Percentiles rank a stretch among this genome's conserved stretches.
Conservation (phyloP, 306 rosid genomes). For the Quercus glauca region DNA sequence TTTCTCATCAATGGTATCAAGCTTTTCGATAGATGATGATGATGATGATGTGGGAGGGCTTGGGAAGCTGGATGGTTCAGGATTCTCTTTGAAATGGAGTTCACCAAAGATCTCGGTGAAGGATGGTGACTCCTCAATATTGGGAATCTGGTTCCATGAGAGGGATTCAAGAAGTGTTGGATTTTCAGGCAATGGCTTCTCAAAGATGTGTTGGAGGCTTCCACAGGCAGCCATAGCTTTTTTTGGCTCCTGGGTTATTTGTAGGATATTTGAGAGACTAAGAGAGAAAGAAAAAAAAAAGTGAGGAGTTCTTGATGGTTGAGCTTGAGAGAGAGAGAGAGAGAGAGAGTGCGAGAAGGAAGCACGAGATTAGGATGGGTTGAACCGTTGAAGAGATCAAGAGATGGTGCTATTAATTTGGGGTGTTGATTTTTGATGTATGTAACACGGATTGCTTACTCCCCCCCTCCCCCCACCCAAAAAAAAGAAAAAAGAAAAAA, state of each 20-base stretch:
- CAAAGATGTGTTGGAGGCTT: constrained; percentile 71
- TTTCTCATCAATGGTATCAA: neutral
- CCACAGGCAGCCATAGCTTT: constrained; percentile 67
- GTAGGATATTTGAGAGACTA: neutral
- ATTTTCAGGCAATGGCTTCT: constrained; percentile 56
- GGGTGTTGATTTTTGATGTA: constrained; percentile 20
- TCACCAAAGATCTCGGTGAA: constrained; percentile 85
- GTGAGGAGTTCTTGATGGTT: constrained; percentile 21
- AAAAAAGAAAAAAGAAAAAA: too few species aligned
- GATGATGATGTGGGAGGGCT: constrained; percentile 1
- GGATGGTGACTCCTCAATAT: constrained; percentile 35
- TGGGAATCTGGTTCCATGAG: constrained; percentile 55
- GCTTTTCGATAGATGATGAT: constrained; percentile 14
- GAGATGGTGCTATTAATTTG: constrained; percentile 35
- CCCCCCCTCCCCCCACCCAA: too few species aligned
- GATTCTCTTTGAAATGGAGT: constrained; percentile 67
- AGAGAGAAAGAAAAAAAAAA: neutral
- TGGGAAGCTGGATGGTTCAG: constrained; percentile 6
- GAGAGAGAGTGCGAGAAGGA: neutral
- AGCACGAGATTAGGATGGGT: constrained; percentile 50
- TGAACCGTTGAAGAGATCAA: constrained; percentile 25
- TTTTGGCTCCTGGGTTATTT: constrained; percentile 13
- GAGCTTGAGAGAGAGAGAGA: neutral
- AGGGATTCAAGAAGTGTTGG: constrained; percentile 58
- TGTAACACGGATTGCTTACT: too few species aligned